These are phyloP conservation scores for Letharia columbiana DNA, from an alignment of 495 filamentous ascomycete species.

Conservation along the genomic window DNA sequence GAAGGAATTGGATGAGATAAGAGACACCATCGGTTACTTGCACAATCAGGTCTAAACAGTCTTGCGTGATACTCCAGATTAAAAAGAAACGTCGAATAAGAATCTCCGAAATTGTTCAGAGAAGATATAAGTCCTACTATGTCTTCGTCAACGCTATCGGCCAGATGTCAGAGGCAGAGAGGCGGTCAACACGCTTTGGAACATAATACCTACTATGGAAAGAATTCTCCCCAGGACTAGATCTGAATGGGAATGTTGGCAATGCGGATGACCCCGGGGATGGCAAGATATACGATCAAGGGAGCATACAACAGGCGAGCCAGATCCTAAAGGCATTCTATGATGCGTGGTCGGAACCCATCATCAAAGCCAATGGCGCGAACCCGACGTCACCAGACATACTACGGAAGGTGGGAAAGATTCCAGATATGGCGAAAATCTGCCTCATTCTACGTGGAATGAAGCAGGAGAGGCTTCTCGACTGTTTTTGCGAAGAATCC, in stretches of 20 bases:
- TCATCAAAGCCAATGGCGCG: neutral
- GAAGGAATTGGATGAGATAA: conserved; percentile 4
- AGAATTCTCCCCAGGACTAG: neutral
- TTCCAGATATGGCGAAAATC: conserved; percentile 10
- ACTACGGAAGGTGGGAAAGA: neutral
- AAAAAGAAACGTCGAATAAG: conserved; percentile 5
- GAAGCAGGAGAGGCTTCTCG: conserved; percentile 13
- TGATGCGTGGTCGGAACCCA: conserved; percentile 11
- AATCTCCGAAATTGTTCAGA: conserved; percentile 9
- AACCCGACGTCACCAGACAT: neutral
- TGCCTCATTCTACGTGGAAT: conserved; percentile 14
- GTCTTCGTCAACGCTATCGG: conserved; percentile 1
- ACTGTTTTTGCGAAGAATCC: conserved; percentile 10
- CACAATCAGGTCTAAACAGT: conserved; percentile 6
- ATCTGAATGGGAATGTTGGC: conserved; percentile 13
- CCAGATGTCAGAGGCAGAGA: neutral
- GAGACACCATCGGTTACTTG: conserved; percentile 4
- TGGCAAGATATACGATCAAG: conserved; percentile 12
- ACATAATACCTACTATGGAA: conserved; percentile 7
- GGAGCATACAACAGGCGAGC: neutral
- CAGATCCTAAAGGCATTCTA: conserved; percentile 10
- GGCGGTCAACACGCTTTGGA: neutral
- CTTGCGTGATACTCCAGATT: conserved; percentile 2
- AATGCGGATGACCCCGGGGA: conserved; percentile 17
- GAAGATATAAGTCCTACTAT: conserved; percentile 1